Percentiles rank a stretch among this genome's conserved stretches.
Conservation (phyloP, 371 early-diverging fungal species). For the Neoconidiobolus thromboides region DNA sequence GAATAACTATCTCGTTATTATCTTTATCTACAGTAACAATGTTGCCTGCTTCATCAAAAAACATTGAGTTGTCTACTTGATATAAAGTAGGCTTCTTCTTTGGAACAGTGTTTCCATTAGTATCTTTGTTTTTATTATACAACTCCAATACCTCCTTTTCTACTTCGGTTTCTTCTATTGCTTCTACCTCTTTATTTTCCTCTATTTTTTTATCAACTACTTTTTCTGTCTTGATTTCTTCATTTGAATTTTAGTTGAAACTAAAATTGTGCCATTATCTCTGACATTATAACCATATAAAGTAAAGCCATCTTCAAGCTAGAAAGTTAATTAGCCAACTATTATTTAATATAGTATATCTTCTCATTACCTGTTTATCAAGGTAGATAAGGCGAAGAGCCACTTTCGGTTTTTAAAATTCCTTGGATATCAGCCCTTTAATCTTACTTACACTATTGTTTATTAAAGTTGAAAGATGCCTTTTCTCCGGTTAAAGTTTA, state of each 20-base stretch:
- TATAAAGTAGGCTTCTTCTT: neutral
- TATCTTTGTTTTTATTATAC: too few species aligned
- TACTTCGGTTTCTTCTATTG: neutral
- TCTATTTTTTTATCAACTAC: too few species aligned
- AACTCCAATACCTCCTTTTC: neutral
- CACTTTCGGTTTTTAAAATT: too few species aligned
- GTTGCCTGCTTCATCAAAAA: neutral
- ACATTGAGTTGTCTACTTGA: neutral
- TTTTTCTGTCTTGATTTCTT: neutral
- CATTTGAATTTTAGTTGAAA: neutral
- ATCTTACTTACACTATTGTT: too few species aligned
- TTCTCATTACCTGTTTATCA: too few species aligned
- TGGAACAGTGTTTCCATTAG: too few species aligned
- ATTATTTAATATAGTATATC: too few species aligned
- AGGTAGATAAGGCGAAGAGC: too few species aligned
- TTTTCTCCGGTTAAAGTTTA: too few species aligned
- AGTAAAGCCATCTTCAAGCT: conserved; percentile 6
- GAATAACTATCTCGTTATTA: neutral
- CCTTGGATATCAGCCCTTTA: too few species aligned
- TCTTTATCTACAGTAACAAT: neutral
- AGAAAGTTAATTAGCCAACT: too few species aligned
- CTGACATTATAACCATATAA: conserved; percentile 11
- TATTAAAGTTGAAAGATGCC: too few species aligned
- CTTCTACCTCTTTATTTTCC: neutral
- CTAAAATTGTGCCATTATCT: conserved; percentile 6